A percentile compares a stretch with the other conserved stretches of the same genome.
Evolutionary conservation across 768 basidiomycete species (phyloP).

Genomic region (Coprinopsis strossmayeri): DNA sequence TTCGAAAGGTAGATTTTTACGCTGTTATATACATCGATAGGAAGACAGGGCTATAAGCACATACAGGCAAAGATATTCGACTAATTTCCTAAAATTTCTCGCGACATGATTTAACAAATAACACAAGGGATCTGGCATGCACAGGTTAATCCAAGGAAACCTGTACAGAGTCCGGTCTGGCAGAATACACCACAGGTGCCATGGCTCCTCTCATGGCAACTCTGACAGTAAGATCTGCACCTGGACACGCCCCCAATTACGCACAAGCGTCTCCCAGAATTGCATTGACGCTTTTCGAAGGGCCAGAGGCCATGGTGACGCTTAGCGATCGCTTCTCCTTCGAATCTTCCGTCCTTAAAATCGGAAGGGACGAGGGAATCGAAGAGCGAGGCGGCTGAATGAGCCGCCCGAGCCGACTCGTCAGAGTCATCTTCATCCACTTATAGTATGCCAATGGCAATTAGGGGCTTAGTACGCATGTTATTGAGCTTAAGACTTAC

Average conservation of each 20-base stretch:
- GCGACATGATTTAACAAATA: too few relatives aligned
- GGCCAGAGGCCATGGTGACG: not conserved
- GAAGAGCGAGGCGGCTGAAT: not conserved
- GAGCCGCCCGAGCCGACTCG: not conserved
- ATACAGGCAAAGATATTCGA: too few relatives aligned
- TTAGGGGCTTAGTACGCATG: not conserved
- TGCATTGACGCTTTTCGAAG: not conserved
- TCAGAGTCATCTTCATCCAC: not conserved
- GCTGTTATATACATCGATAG: too few relatives aligned
- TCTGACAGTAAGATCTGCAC: not conserved
- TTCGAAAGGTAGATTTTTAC: too few relatives aligned
- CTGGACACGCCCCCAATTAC: not conserved
- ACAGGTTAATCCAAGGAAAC: not conserved
- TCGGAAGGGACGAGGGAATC: not conserved
- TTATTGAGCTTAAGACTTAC: not conserved
- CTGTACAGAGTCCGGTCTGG: not conserved
- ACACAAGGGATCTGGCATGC: not conserved
- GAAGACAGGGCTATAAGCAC: too few relatives aligned
- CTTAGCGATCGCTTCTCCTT: not conserved
- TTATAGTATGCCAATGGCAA: too few relatives aligned
- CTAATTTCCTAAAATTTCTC: too few relatives aligned
- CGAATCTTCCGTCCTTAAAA: not conserved
- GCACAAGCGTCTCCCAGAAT: not conserved
- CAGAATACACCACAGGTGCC: not conserved
- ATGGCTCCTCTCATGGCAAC: not conserved